Conservation (phyloP, 805 yeast genomes). For the Ogataea nitratoaversa region DNA sequence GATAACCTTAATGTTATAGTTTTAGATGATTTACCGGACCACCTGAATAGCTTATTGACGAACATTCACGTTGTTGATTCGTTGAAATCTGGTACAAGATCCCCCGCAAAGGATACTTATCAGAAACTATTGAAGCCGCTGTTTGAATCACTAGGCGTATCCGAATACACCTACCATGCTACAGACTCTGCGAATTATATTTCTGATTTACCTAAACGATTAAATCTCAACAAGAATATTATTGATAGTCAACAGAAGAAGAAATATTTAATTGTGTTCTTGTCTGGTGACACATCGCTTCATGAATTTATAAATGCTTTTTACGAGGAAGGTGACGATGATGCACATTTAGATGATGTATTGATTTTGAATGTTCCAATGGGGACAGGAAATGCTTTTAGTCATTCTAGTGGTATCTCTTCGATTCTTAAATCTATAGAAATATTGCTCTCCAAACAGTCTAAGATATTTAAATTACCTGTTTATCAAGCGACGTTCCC, state of each 20-base stretch:
- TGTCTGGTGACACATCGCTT: slow-evolving; percentile 86
- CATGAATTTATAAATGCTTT: slow-evolving; percentile 64
- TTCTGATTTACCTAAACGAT: slow-evolving; percentile 32
- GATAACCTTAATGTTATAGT: not conserved
- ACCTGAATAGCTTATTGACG: not conserved
- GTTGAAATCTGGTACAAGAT: slow-evolving; percentile 43
- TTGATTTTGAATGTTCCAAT: slow-evolving; percentile 51
- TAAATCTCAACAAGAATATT: slow-evolving; percentile 16
- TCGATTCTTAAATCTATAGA: slow-evolving; percentile 33
- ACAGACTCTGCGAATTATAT: slow-evolving; percentile 41
- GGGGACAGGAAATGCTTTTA: slow-evolving; percentile 86
- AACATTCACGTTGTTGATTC: slow-evolving; percentile 41
- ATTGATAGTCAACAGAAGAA: not conserved
- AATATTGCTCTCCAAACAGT: slow-evolving; percentile 28
- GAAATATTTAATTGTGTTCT: slow-evolving; percentile 45
- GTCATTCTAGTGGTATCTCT: slow-evolving; percentile 50
- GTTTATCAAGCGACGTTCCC: slow-evolving; percentile 37
- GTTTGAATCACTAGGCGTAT: slow-evolving; percentile 36
- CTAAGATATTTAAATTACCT: slow-evolving; percentile 34
- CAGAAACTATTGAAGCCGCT: slow-evolving; percentile 42
- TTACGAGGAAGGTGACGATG: slow-evolving; percentile 14
- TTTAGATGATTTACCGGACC: slow-evolving; percentile 3
- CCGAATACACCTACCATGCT: slow-evolving; percentile 29
- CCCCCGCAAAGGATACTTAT: slow-evolving; percentile 36
- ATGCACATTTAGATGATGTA: not conserved